Percentiles rank a stretch among this genome's conserved stretches.
These are phyloP conservation scores for Tetradesmus obliquus DNA, from an alignment of 139 green algal genomes.

Conservation along the genomic window DNA sequence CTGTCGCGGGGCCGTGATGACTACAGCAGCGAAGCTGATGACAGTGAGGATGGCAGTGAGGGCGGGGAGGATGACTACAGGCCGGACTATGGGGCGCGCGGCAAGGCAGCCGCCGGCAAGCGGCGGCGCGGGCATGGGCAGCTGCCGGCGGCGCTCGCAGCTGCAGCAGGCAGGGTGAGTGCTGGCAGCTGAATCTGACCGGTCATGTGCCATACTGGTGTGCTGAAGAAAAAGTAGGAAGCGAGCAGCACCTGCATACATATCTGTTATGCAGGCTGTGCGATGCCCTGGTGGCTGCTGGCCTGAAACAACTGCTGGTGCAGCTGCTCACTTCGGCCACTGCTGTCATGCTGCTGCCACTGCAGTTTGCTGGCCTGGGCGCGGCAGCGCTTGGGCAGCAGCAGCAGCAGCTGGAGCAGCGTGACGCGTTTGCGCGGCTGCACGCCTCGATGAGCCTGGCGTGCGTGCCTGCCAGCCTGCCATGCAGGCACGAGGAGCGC, in stretches of 20 bases:
- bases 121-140: conserved; percentile 19
- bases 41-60: conserved; percentile 1
- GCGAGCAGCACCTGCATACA: too few relatives aligned
- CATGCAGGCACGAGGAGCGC: conserved; percentile 89
- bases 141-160: conserved; percentile 26
- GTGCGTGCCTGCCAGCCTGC: conserved; percentile 61
- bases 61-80: conserved; percentile 20
- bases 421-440: conserved; percentile 31
- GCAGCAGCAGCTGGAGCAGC: background rate
- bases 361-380: conserved; percentile 42
- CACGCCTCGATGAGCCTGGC: conserved; percentile 46
- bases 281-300: background rate
- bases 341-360: background rate
- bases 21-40: background rate
- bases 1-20: background rate
- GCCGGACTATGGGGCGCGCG: background rate
- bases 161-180: conserved; percentile 34
- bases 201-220: too few relatives aligned
- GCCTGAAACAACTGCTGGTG: background rate
- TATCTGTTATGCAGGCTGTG: too few relatives aligned
- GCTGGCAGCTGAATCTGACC: background rate
- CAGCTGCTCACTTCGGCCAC: background rate
- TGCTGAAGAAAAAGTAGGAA: too few relatives aligned
- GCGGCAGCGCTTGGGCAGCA: conserved; percentile 15
- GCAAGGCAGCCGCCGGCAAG: background rate